phyloP scores from a whole-genome alignment of 768 basidiomycete genomes.

The Boletus edulis region DNA sequence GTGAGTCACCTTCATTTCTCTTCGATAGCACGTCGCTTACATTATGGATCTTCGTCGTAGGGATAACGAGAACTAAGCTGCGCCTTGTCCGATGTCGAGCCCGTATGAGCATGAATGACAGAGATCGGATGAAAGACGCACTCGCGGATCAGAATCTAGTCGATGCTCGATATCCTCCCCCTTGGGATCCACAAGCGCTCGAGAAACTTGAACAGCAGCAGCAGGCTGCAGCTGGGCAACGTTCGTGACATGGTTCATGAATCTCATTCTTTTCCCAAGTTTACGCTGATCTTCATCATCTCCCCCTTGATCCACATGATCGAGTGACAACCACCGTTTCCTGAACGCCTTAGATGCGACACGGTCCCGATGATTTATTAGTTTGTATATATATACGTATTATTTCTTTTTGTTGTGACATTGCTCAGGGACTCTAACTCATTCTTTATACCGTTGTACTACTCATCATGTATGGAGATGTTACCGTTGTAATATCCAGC shows the following conservation, averaged over 20 bases:
- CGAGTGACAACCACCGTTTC: not conserved
- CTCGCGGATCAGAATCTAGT: conserved; percentile 77
- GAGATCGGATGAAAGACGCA: conserved; percentile 72
- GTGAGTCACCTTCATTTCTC: conserved; percentile 39
- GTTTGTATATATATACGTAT: not conserved
- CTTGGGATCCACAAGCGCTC: conserved; percentile 57
- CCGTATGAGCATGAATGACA: conserved; percentile 74
- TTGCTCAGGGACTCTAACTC: conserved; percentile 6
- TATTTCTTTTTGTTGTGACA: not conserved
- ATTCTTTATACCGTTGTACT: conserved; percentile 13
- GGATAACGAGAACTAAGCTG: conserved; percentile 85
- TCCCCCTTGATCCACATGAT: not conserved
- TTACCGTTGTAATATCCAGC: conserved; percentile 19
- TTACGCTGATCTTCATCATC: not conserved
- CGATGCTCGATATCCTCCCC: conserved; percentile 68
- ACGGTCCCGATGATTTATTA: not conserved
- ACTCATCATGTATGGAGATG: conserved; percentile 2
- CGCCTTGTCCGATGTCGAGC: conserved; percentile 75
- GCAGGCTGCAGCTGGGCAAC: conserved; percentile 13
- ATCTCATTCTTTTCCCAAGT: not conserved
- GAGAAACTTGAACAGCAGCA: conserved; percentile 30
- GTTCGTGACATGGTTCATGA: conserved; percentile 3
- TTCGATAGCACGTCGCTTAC: not conserved
- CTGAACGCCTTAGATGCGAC: conserved; percentile 1
- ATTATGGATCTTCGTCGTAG: conserved; percentile 32